Percentiles rank a stretch among this genome's conserved stretches.
These are phyloP conservation scores for Nakazawaea anatomiae DNA, from an alignment of 805 yeast genomes.

Conservation along the genomic window DNA sequence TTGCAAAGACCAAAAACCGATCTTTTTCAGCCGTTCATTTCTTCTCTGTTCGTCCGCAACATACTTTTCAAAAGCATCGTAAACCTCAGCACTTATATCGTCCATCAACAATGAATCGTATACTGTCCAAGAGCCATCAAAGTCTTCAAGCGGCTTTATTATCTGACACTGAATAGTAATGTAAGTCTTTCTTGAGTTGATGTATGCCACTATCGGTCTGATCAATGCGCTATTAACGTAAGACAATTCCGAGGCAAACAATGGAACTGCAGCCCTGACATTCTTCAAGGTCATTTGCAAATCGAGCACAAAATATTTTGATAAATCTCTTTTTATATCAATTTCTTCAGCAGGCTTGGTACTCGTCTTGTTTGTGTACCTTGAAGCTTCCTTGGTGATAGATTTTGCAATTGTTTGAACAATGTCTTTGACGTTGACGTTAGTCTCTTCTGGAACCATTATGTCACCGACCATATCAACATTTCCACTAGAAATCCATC, in stretches of 20 bases:
- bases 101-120: slow-evolving; percentile 90
- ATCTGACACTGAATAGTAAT: slow-evolving; percentile 84
- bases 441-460: slow-evolving; percentile 64
- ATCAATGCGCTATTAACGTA: slow-evolving; percentile 88
- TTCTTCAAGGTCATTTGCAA: slow-evolving; percentile 74
- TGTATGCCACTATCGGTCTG: slow-evolving; percentile 92
- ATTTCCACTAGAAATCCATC: slow-evolving; percentile 91
- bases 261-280: slow-evolving; percentile 84
- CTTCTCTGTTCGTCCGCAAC: slow-evolving; percentile 84
- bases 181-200: slow-evolving; percentile 82
- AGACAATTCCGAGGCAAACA: slow-evolving; percentile 82
- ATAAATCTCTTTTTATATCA: slow-evolving; percentile 28
- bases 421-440: slow-evolving; percentile 38
- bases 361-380: slow-evolving; percentile 23
- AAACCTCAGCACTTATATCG: slow-evolving; percentile 83
- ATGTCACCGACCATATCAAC: slow-evolving; percentile 94
- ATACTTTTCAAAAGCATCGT: slow-evolving; percentile 83
- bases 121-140: slow-evolving; percentile 94
- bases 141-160: slow-evolving; percentile 72
- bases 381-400: slow-evolving; percentile 41
- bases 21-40: slow-evolving; percentile 65
- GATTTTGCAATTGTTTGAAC: slow-evolving; percentile 40
- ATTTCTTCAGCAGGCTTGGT: slow-evolving; percentile 12
- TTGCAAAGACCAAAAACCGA: slow-evolving; percentile 92
- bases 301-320: slow-evolving; percentile 68